A percentile compares a stretch with the other conserved stretches of the same genome.
Evolutionary conservation across 2,329 filamentous ascomycete genomes (phyloP).

Genomic region (Ascocoryne sarcoides): DNA sequence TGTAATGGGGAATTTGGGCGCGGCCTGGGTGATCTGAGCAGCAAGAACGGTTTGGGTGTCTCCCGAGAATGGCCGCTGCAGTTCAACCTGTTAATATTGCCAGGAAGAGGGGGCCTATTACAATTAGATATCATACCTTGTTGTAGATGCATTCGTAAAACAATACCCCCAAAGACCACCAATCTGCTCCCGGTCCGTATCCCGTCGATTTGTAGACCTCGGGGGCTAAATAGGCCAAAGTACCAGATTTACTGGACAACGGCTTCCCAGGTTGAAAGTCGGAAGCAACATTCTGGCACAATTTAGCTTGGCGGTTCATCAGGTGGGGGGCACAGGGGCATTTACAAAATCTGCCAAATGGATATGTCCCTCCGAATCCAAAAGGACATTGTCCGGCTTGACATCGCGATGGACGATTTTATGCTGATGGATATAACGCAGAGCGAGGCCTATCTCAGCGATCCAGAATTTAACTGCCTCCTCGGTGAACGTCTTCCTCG

Average conservation of each 20-base stretch:
- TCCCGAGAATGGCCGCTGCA: conserved; percentile 83
- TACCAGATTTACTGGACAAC: conserved; percentile 92
- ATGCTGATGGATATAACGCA: conserved; percentile 57
- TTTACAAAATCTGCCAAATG: conserved; percentile 95
- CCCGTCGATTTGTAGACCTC: conserved; percentile 90
- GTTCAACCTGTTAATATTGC: background rate
- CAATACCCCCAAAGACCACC: conserved; percentile 97
- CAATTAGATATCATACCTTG: conserved; percentile 50
- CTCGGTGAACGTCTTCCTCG: conserved; percentile 94
- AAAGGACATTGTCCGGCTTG: conserved; percentile 84
- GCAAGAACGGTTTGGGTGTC: conserved; percentile 74
- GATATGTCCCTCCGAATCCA: conserved; percentile 86
- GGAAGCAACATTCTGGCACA: conserved; percentile 79
- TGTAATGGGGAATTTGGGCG: conserved; percentile 85
- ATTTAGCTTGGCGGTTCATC: conserved; percentile 30
- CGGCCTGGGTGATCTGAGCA: conserved; percentile 70
- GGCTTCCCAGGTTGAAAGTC: conserved; percentile 77
- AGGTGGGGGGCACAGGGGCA: conserved; percentile 15
- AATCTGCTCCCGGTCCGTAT: conserved; percentile 86
- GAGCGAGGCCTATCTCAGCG: conserved; percentile 80
- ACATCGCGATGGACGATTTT: conserved; percentile 86
- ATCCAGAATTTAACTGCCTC: conserved; percentile 97
- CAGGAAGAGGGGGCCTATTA: background rate
- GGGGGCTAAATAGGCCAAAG: conserved; percentile 87
- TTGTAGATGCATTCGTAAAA: conserved; percentile 99